Base-by-base conservation (phyloP, 345 rosid genomes). In the Pistacia atlantica region DNA sequence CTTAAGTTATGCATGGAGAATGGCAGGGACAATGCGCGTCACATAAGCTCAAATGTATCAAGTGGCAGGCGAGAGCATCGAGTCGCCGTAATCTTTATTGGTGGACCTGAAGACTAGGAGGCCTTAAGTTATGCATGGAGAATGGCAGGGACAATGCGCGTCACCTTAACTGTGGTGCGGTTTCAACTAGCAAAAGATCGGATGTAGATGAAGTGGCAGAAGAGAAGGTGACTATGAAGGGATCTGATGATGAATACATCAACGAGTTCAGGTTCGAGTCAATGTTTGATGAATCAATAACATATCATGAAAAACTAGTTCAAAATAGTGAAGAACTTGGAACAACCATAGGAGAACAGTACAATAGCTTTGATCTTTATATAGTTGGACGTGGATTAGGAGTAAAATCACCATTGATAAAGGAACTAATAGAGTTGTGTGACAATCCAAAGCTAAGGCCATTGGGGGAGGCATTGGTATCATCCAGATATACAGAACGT, bases 21-120 rank as follows among this genome's bases (percentile, higher is more conserved):
- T 87, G 84, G 74, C 81, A 0, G 73, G 83, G 4, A 77, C 70
- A 56, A 83, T 71, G n/a, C n/a, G n/a, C n/a, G n/a, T 22, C 17
- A 12, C 55, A 45, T 3, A 11, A 20, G 8, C 25, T 67, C 52
- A 11, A 16, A 52, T 3, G 13, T 11, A 11, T 11, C 16, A 18
- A 52, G 56, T 13, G 56, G 56, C 56, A 52, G 14, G 56, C 56
- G 2, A 31, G 10, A 33, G 14, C 69, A 28, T 14, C 69, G 25
- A 6, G 14, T 72, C 25, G 80, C 61, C 4, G 76, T 83, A 75
- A 7, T 87, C 4, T 87, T 87, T 57, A 20, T 82, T 0, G 84
- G 77, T 0, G 87, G 87, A n/a, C 25, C 73, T 8, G 84, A 85
- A 25, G 90, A 87, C 46, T 79, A 87, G 0, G 88, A 87, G 55